Evolutionary conservation across 2,329 filamentous ascomycete species (phyloP).

Genomic region (Rutstroemia sp.): DNA sequence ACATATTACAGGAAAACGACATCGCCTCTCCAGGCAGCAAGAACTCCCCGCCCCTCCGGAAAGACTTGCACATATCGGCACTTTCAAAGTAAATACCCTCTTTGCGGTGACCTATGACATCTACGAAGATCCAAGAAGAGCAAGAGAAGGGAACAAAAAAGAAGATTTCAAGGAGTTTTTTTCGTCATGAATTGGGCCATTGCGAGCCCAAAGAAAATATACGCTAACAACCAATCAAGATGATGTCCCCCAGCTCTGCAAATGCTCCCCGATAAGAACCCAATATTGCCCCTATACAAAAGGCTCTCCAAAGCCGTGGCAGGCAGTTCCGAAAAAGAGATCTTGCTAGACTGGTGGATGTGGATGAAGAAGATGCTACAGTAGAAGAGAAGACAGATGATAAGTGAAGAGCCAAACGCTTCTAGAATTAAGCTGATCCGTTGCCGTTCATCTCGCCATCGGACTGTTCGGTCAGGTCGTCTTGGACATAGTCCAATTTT

Average conservation of each 20-base stretch:
- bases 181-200: not conserved
- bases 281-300: conserved; percentile 24
- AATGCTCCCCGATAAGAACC: conserved; percentile 3
- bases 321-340: conserved; percentile 9
- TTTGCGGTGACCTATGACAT: too few species aligned
- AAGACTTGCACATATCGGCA: too few species aligned
- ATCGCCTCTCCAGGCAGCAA: too few species aligned
- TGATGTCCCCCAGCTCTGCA: conserved; percentile 6
- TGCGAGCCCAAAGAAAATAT: conserved; percentile 2
- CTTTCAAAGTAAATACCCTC: too few species aligned
- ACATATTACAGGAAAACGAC: too few species aligned
- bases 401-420: not conserved
- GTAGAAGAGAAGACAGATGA: conserved; percentile 22
- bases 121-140: too few species aligned
- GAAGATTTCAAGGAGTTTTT: not conserved
- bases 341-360: conserved; percentile 16
- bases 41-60: too few species aligned
- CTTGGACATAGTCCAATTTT: conserved; percentile 55
- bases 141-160: not conserved
- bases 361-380: conserved; percentile 28
- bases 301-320: conserved; percentile 18
- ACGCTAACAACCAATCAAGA: conserved; percentile 8
- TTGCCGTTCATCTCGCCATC: conserved; percentile 28
- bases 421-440: conserved; percentile 15
- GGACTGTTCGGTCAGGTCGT: conserved; percentile 42